A percentile compares a stretch with the other conserved stretches of the same genome.
Conservation (phyloP, 805 yeast species). For the Lipomyces chichibuensis region DNA sequence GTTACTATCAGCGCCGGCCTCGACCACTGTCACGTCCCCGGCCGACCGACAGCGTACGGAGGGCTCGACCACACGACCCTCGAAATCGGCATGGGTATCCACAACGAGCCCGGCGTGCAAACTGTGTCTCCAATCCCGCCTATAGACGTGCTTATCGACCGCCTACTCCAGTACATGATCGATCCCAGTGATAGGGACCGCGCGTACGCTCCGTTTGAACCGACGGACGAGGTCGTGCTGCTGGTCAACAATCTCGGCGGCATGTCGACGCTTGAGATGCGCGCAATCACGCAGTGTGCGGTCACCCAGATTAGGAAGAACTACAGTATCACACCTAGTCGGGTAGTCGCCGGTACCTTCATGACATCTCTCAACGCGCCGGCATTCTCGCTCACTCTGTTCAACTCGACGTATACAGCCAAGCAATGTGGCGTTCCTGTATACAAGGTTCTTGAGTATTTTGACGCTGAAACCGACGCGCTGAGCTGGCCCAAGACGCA, state of each 20-base stretch:
- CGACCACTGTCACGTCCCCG: constrained; percentile 90
- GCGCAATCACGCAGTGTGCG: constrained; percentile 58
- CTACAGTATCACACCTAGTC: constrained; percentile 61
- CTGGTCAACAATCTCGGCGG: constrained; percentile 89
- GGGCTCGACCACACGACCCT: constrained; percentile 61
- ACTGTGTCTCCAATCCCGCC: constrained; percentile 68
- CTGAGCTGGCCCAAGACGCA: constrained; percentile 21
- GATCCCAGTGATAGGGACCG: constrained; percentile 72
- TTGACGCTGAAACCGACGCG: constrained; percentile 23
- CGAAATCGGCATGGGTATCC: constrained; percentile 95
- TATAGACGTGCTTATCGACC: constrained; percentile 59
- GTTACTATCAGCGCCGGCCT: constrained; percentile 89
- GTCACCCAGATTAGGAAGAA: constrained; percentile 9
- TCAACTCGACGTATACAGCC: constrained; percentile 57
- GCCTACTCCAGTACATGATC: constrained; percentile 63
- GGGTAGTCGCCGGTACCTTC: constrained; percentile 74
- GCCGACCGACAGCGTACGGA: constrained; percentile 55
- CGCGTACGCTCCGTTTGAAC: constrained; percentile 69
- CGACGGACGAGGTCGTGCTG: constrained; percentile 67
- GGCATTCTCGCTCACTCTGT: constrained; percentile 82
- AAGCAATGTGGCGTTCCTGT: constrained; percentile 11
- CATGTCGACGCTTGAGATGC: constrained; percentile 75
- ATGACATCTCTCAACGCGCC: constrained; percentile 91
- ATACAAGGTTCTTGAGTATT: constrained; percentile 8
- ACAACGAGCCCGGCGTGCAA: constrained; percentile 87